These are phyloP conservation scores for Acidiella bohemica DNA, from an alignment of 495 filamentous ascomycete species.

Conservation along the genomic window DNA sequence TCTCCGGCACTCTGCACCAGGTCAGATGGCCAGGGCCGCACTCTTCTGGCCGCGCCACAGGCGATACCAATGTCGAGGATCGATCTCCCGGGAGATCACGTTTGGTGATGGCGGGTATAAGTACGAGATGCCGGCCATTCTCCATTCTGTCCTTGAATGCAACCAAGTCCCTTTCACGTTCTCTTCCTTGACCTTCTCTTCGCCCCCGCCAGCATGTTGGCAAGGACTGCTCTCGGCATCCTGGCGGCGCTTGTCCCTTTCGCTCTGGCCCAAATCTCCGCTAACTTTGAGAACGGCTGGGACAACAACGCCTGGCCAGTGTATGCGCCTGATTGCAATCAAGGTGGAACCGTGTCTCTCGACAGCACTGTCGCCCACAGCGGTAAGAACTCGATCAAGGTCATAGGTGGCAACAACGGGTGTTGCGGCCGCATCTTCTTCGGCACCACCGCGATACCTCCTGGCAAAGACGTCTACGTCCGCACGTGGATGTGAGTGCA, in stretches of 20 bases:
- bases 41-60: too few relatives aligned
- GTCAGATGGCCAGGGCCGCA: too few relatives aligned
- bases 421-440: constrained; percentile 49
- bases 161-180: too few relatives aligned
- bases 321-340: constrained; percentile 43
- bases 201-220: constrained; percentile 34
- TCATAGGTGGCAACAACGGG: constrained; percentile 37
- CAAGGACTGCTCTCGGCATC: constrained; percentile 32
- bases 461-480: constrained; percentile 43
- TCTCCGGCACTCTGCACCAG: too few relatives aligned
- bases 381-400: constrained; percentile 42
- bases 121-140: too few relatives aligned
- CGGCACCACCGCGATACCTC: constrained; percentile 42
- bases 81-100: too few relatives aligned
- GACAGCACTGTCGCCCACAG: constrained; percentile 39
- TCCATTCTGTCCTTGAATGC: too few relatives aligned
- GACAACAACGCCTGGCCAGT: constrained; percentile 40
- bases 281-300: constrained; percentile 42
- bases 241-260: constrained; percentile 33
- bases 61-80: too few relatives aligned
- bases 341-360: constrained; percentile 41
- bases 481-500: constrained; percentile 38
- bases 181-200: too few relatives aligned
- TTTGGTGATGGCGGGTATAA: too few relatives aligned
- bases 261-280: constrained; percentile 38